Percentiles rank a stretch among this genome's conserved stretches.
These are phyloP conservation scores for Arthrobotrys iridis DNA, from an alignment of 2,329 filamentous ascomycete genomes.

Conservation along the genomic window DNA sequence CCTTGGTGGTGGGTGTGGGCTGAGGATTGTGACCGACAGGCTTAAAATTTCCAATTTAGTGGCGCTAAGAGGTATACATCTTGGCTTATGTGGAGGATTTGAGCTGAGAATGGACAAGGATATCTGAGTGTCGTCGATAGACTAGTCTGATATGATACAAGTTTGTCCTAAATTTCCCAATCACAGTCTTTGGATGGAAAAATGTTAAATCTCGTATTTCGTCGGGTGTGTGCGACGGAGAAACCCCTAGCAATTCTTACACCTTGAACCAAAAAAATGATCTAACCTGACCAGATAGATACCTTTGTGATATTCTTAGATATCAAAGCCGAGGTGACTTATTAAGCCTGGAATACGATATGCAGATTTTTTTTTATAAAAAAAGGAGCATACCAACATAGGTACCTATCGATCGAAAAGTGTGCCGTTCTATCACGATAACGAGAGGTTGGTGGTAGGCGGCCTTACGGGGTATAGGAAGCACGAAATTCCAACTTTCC, in stretches of 20 bases:
- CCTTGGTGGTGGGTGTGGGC: constrained; percentile 16
- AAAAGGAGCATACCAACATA: not conserved
- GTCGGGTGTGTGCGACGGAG: not conserved
- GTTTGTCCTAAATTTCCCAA: constrained; percentile 1
- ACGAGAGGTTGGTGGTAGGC: constrained; percentile 10
- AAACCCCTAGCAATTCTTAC: not conserved
- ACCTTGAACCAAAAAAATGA: too few relatives aligned
- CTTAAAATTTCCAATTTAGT: constrained; percentile 35
- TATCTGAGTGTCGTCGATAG: constrained; percentile 12
- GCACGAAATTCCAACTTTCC: constrained; percentile 38
- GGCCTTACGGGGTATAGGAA: constrained; percentile 1
- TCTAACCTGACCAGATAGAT: too few relatives aligned
- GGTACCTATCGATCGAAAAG: constrained; percentile 1
- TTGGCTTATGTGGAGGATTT: constrained; percentile 25
- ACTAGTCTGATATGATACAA: constrained; percentile 1
- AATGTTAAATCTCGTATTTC: not conserved
- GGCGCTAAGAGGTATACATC: constrained; percentile 18
- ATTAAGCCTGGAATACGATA: not conserved
- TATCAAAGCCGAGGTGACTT: not conserved
- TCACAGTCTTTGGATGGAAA: not conserved
- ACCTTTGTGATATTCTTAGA: too few relatives aligned
- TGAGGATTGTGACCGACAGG: not conserved
- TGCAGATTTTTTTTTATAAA: not conserved
- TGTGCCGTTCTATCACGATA: constrained; percentile 24
- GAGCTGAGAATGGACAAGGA: constrained; percentile 2